Evolutionary conservation across 805 yeast species (phyloP), one percentile per base, ranked within the genome.

Genomic region (Clavispora phyllophila): DNA sequence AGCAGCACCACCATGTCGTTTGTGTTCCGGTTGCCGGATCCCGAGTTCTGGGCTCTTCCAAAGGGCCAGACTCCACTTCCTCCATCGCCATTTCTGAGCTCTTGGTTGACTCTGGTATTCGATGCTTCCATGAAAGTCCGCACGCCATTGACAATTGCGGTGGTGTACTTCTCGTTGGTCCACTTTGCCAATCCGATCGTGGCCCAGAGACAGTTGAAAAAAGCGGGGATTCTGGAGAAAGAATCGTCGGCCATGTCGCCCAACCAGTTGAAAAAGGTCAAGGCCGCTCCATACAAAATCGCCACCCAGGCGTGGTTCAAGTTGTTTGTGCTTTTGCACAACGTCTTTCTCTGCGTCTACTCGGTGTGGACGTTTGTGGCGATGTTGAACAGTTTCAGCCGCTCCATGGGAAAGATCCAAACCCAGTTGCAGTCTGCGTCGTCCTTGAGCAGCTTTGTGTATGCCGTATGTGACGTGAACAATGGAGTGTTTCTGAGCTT

Each of bases 311-410:
- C 46, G 3, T 31, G 60, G 12, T 82, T 83, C 70, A 76, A 75
- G 56, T 37, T 62, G 25, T 70, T 81, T 40, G 87, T 82, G 22
- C 58, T 82, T 13, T 49, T 78, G 32, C 89, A 82, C 62, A 82
- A 82, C 56, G 50, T 79, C 18, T 71, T 75, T 35, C 72, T 82
- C 28, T 82, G 87, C 57, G 64, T 65, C n/a, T 82, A 81, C 62
- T 81, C 87, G 3, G 72, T 74, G 24, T 82, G 87, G 87, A 81
- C 88, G 8, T 81, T 81, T 48, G 37, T 78, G 18, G 86, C 87
- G n/a, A 81, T 82, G 81, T 60, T 74, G 22, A 54, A 64, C 15
- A 68, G 83, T 9, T 75, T 82, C 53, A 59, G 66, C 44, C 58
- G 62, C 37, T 70, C 75, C 45, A 59, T 63, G 52, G 49, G 54